Conservation (phyloP, 2,329 filamentous ascomycete species). For the Cercospora janseana region DNA sequence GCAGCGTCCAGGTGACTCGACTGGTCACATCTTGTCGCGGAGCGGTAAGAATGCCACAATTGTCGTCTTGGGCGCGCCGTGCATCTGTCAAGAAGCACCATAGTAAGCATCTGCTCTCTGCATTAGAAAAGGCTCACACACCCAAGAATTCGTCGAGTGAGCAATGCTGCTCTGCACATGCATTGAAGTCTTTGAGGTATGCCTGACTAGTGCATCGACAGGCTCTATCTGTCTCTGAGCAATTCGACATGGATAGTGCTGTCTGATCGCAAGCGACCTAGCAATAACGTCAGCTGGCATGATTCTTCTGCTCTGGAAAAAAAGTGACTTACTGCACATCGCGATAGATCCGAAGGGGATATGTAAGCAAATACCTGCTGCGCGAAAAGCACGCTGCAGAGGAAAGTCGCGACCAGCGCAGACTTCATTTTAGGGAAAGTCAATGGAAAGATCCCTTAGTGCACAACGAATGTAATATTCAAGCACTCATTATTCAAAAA, state of each 20-base stretch:
- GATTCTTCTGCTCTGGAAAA: no score
- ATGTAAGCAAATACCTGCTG: not conserved
- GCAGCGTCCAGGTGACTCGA: constrained; percentile 3
- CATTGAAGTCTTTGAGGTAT: constrained; percentile 1
- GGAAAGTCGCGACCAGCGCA: not conserved
- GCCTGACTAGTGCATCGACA: constrained; percentile 9
- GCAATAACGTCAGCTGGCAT: not conserved
- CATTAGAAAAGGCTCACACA: not conserved
- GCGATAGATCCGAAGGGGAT: not conserved
- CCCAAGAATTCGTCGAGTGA: constrained; percentile 13
- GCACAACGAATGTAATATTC: no score
- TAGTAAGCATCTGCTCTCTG: not conserved
- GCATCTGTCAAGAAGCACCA: not conserved
- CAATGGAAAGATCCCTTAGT: no score
- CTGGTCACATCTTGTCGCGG: no score
- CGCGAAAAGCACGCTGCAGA: not conserved
- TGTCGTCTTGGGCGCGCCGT: not conserved
- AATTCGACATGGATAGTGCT: constrained; percentile 3
- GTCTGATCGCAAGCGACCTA: constrained; percentile 2
- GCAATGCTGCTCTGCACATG: constrained; percentile 11
- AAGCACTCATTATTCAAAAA: no score
- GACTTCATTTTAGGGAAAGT: not conserved
- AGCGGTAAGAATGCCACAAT: constrained; percentile 9
- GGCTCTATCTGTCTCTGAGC: constrained; percentile 15
- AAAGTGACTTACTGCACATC: not conserved